Evolutionary conservation across 306 rosid species (phyloP).

Genomic region (Cyclanthera cordifolia): DNA sequence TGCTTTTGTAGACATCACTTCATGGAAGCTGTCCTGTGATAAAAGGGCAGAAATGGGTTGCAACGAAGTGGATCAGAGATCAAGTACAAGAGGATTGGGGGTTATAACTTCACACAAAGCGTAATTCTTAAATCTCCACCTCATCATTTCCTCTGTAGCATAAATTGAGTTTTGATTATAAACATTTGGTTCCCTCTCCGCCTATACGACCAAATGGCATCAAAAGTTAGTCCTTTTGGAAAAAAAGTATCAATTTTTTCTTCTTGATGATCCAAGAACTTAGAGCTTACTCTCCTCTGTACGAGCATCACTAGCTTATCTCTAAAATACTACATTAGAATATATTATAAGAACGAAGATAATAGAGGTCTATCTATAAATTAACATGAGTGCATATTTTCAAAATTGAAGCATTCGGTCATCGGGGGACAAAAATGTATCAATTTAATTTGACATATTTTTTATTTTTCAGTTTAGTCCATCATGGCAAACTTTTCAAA

Average conservation of each 20-base stretch:
- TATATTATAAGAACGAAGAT: no score
- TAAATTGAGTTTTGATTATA: not conserved
- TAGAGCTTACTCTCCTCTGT: no score
- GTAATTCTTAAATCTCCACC: not conserved
- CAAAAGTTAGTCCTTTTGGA: not conserved
- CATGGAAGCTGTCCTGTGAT: constrained; percentile 89
- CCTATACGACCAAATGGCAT: not conserved
- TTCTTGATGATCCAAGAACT: no score
- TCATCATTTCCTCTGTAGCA: not conserved
- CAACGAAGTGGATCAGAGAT: constrained; percentile 84
- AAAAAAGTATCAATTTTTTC: no score
- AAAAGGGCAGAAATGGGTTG: constrained; percentile 85
- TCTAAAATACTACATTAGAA: no score
- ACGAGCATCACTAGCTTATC: no score
- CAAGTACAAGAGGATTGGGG: constrained; percentile 30
- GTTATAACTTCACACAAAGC: not conserved
- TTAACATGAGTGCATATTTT: no score
- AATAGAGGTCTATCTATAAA: no score
- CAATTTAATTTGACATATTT: not conserved
- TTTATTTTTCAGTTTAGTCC: not conserved
- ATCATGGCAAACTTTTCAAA: not conserved
- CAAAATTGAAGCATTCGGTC: no score
- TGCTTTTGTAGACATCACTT: constrained; percentile 54
- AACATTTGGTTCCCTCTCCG: not conserved
- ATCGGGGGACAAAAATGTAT: no score